Evolutionary conservation across 345 rosid genomes (phyloP), one percentile per base, ranked within the genome.

Genomic region (Eucalyptus cloeziana): DNA sequence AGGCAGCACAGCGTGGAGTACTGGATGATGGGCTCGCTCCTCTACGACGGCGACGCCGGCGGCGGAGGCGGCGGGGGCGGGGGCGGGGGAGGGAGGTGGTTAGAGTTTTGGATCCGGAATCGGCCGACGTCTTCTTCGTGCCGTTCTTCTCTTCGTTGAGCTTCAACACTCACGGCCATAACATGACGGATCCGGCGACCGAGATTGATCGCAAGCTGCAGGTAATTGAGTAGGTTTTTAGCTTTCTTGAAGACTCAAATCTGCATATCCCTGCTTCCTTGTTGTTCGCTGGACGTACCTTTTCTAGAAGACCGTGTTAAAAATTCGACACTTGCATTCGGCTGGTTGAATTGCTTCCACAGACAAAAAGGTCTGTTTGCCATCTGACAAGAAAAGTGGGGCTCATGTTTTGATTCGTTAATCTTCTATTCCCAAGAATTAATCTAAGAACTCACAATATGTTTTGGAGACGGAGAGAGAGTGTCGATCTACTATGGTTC

Each of bases 71-170:
- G 92, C 2, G 90, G 90, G 10, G 93, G 89, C 2, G 96, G 40
- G 40, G 40, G 92, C 2, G 89, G 89, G 21, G 93, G 49, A 93
- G 91, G 54, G 99, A 96, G 91, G 98, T 94, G 33, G 92, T 96
- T 88, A 95, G 99, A 97, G 99, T 96, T 91, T 93, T 91, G 93
- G 99, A 97, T 95, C 99, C 99, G 69, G 98, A 97, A 51, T 85
- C n/a, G 62, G 99, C 99, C 16, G 97, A 98, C 49, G 98, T 93
- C 3, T 98, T 94, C 89, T 97, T 93, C 31, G 99, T 98, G 37
- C 99, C 99, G 1, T 98, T 98, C 91, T 98, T 98, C 89, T 97
- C 99, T 10, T 97, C 99, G 4, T 86, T 98, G 92, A 98, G 99
- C 86, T 96, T 96, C 86, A 98, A 97, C 80, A 93, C 96, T 2